A percentile compares a stretch with the other conserved stretches of the same genome.
Evolutionary conservation across 2,329 filamentous ascomycete species (phyloP).

Genomic region (Eurotiales sp.): DNA sequence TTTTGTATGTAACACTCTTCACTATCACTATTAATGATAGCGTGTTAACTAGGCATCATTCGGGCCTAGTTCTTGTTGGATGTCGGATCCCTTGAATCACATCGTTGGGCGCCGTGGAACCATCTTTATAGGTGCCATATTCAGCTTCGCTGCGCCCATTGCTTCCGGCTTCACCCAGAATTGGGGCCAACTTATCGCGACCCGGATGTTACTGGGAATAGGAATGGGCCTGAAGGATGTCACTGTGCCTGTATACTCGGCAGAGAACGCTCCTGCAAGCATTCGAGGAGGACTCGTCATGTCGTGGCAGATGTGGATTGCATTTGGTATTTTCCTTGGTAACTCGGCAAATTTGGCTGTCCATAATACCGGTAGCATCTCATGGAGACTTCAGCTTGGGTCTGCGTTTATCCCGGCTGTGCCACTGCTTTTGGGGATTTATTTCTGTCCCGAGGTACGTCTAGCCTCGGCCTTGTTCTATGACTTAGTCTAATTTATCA

Average conservation of each 20-base stretch:
- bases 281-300: constrained; percentile 57
- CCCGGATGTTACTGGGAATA: constrained; percentile 55
- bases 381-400: constrained; percentile 62
- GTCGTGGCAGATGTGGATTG: constrained; percentile 52
- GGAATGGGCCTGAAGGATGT: constrained; percentile 61
- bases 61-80: constrained; percentile 48
- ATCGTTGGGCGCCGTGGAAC: constrained; percentile 53
- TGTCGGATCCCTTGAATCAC: constrained; percentile 45
- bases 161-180: constrained; percentile 59
- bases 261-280: constrained; percentile 53
- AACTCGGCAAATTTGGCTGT: constrained; percentile 63
- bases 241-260: constrained; percentile 53
- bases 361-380: constrained; percentile 53
- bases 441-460: constrained; percentile 61
- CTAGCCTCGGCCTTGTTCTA: no score
- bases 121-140: constrained; percentile 61
- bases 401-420: constrained; percentile 64
- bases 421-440: constrained; percentile 57
- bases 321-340: constrained; percentile 64
- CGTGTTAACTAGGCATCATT: no score
- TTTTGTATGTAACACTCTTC: constrained; percentile 19
- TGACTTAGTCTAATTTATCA: no score
- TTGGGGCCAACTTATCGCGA: constrained; percentile 57
- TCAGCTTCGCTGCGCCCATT: constrained; percentile 65
- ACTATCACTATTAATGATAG: no score